Evolutionary conservation across 805 yeast species (phyloP), one percentile per base, ranked within the genome.

Genomic region (Pichia californica): DNA sequence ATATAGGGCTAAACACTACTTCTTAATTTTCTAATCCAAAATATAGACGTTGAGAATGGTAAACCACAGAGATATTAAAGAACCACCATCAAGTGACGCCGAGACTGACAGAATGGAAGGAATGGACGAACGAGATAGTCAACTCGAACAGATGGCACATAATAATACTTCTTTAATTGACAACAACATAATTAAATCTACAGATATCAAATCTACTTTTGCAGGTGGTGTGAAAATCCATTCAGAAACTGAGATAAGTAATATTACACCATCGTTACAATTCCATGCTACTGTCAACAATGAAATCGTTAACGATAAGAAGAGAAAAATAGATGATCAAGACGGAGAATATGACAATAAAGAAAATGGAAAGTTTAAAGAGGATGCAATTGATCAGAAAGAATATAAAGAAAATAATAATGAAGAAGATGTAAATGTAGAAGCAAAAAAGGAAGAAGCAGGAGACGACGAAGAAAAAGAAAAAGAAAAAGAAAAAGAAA

Each of bases 71-170:
- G 10, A 40, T 16, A 30, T 3, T 6, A 40, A 44, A 23, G 41
- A 44, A 31, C 14, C 35, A 28, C 38, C 41, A 10, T 73, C 79
- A 52, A 82, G 93, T 14, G 96, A 88, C 62, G 95, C 93, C 15
- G 97, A 88, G 59, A 88, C 97, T 0, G 96, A 88, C 57, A 82
- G 77, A 53, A 78, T 88, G 86, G 91, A 79, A 31, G 63, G 57
- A 19, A 41, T 61, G 34, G 88, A 75, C n/a, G 69, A 77, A 30
- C 49, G 74, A 18, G 74, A 71, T 29, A 72, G 83, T 16, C 69
- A 76, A 30, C 56, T 83, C 49, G 67, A 63, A 18, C 62, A 68
- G 4, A 53, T 69, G 40, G 69, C 68, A 8, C 33, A 30, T 1
- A 20, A 25, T 19, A 25, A 39, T n/a, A n/a, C n/a, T n/a, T n/a